Base-by-base conservation (phyloP, 2,329 filamentous ascomycete species). In the Ilyonectria destructans region DNA sequence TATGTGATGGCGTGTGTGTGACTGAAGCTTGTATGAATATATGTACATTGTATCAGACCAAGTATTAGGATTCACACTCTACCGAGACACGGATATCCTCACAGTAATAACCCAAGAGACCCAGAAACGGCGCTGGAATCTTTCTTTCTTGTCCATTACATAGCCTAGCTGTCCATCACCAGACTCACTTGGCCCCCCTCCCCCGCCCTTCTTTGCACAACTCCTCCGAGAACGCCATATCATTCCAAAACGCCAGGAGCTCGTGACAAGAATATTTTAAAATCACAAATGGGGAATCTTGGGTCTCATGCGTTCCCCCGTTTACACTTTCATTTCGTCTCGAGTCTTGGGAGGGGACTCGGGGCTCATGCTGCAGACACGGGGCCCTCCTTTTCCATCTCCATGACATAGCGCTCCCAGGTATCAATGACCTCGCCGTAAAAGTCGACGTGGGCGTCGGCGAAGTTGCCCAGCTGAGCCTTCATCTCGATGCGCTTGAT, bases 401-500 rank as follows among this genome's bases (percentile, higher is more conserved):
- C 94, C 74, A 88, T 86, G n/a, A 98, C 85, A 77, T 98, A 98
- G 69, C 86, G 85, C 83, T 97, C 94, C 96, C 96, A 99, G 8
- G 93, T 92, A 61, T 92, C 90, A 57, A 93, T 90, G 6, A 94
- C 92, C 23, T 89, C 89, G 64, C 90, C 90, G 80, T 97, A 99
- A 80, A 98, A 98, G 12, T 90, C 89, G 46, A 97, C 90, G 80
- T 99, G 94, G 19, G 93, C 91, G 77, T 96, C 92, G 0, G 96
- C 94, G 56, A 99, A 82, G 3, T 90, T 91, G 2, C 94, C 94
- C 57, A 99, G 87, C 74, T 96, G 95, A 71, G 92, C 89, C 80
- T 94, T 93, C 82, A 99, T 97, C 85, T 99, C 96, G 48, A 93
- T 86, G 45, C 94, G 91, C 86, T 99, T 99, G 86, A 98, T 98